Evolutionary conservation across 1,284 basidiomycete genomes (phyloP), one percentile per base, ranked within the genome.

Genomic region (Cutaneotrichosporon daszewskae): DNA sequence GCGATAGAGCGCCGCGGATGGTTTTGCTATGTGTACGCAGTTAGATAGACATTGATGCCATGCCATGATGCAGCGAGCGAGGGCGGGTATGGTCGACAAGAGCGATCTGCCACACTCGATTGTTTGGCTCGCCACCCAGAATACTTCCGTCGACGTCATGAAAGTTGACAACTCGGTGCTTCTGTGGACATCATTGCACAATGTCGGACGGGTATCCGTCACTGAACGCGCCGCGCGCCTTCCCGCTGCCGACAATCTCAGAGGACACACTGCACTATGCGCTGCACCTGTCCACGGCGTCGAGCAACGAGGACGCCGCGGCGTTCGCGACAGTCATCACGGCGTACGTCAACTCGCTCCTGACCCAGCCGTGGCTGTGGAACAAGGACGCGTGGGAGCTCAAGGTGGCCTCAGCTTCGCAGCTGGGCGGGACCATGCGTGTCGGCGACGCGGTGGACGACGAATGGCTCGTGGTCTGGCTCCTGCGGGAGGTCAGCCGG

Each of bases 361-460:
- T 91, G 3, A 77, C 78, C 13, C 40, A 51, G 2, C 75, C 74
- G 36, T 84, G 87, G 68, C 72, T 91, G 43, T 94, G 89, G 89
- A 87, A 94, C 64, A 82, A 87, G 42, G 89, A 94, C 69, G 60
- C 79, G 3, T 90, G 90, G 64, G 85, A 90, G 68, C 74, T 91
- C 51, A 88, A 86, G 58, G 75, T 85, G 3, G 16, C 18, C 9
- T n/a, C n/a, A n/a, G n/a, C n/a, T n/a, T n/a, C n/a, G n/a, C 49
- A 44, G 49, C 71, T 91, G 1, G 80, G 85, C 57, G 86, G 89
- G 7, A 73, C 74, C 27, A 87, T 90, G 81, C 76, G 90, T 35
- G 84, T 94, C 17, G 90, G 90, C 4, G 94, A 95, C 67, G 87
- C 84, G 40, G 79, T 97, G 16, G 91, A 97, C 62, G 92, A 97